phyloP scores from a whole-genome alignment of 306 rosid species.

The Oemleria cerasiformis region DNA sequence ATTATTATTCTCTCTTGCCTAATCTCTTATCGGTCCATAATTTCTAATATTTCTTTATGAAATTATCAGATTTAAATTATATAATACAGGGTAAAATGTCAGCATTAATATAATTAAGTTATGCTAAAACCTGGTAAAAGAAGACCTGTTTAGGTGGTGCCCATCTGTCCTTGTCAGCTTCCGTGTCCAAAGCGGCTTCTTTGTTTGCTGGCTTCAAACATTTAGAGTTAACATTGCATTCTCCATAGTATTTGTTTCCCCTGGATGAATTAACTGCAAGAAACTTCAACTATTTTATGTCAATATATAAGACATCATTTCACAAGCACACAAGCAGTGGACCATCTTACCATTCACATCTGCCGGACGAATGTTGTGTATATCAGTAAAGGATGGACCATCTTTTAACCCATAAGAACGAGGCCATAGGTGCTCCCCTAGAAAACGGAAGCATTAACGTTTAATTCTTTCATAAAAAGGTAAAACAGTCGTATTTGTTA shows the following conservation, averaged over 20 bases:
- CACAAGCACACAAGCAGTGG: not conserved
- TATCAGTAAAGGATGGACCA: constrained; percentile 61
- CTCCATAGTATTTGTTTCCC: constrained; percentile 74
- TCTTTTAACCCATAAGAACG: constrained; percentile 65
- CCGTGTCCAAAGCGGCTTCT: constrained; percentile 73
- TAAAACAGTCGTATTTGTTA: not conserved
- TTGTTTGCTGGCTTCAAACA: constrained; percentile 74
- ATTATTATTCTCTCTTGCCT: not conserved
- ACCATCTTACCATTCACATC: constrained; percentile 59
- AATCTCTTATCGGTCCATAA: not conserved
- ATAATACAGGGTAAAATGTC: not conserved
- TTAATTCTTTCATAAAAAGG: not conserved
- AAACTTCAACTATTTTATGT: not conserved
- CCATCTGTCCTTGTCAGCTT: constrained; percentile 70
- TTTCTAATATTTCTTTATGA: not conserved
- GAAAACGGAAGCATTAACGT: not conserved
- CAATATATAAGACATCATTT: not conserved
- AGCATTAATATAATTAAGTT: not conserved
- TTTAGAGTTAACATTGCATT: constrained; percentile 41
- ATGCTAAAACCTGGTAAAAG: not conserved
- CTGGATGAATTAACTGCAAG: constrained; percentile 66
- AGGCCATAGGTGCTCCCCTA: constrained; percentile 86
- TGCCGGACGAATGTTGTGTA: constrained; percentile 72
- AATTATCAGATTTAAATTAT: not conserved
- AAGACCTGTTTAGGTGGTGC: constrained; percentile 59